A percentile compares a stretch with the other conserved stretches of the same genome.
Conservation (phyloP, 2,329 filamentous ascomycete species). For the Beauveria australis region DNA sequence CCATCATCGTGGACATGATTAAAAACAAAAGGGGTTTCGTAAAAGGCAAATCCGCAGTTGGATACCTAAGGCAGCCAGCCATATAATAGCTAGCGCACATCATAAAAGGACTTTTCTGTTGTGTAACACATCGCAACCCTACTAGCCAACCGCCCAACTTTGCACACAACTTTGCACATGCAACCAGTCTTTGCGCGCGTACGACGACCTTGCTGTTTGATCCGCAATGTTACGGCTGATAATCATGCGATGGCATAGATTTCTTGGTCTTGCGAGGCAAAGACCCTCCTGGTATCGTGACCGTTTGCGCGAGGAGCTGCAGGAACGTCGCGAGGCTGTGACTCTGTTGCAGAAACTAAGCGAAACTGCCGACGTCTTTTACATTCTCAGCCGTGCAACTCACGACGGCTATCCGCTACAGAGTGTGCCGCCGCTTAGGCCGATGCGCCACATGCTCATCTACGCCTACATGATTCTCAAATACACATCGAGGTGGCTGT, state of each 20-base stretch:
- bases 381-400: constrained; percentile 29
- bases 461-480: constrained; percentile 37
- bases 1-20: no score
- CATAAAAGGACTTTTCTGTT: no score
- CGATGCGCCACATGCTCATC: constrained; percentile 17
- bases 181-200: background rate
- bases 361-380: constrained; percentile 37
- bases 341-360: constrained; percentile 27
- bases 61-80: no score
- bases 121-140: no score
- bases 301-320: constrained; percentile 30
- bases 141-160: background rate
- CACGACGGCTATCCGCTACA: constrained; percentile 29
- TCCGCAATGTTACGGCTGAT: background rate
- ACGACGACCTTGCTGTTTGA: background rate
- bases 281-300: constrained; percentile 30
- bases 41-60: no score
- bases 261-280: constrained; percentile 23
- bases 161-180: background rate
- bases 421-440: constrained; percentile 18
- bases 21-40: no score
- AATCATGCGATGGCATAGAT: constrained; percentile 12
- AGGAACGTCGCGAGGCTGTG: constrained; percentile 25
- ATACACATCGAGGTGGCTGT: constrained; percentile 32
- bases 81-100: no score